Conservation (phyloP, 2,329 filamentous ascomycete genomes). For the Cyanodermella asteris region DNA sequence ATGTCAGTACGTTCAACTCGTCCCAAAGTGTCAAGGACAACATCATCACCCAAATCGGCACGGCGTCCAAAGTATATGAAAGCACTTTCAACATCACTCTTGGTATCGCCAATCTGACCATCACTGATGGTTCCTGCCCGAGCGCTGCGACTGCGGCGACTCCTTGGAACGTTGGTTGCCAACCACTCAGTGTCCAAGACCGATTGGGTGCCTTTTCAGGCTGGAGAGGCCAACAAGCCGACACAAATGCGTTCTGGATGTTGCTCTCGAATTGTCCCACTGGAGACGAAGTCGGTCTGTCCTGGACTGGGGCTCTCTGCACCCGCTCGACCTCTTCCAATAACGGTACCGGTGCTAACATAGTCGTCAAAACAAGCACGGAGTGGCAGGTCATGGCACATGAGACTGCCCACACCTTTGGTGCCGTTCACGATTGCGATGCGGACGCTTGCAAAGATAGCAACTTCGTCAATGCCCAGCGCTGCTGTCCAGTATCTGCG, state of each 20-base stretch:
- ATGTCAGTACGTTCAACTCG: constrained; percentile 49
- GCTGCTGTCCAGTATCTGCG: constrained; percentile 61
- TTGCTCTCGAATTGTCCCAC: constrained; percentile 65
- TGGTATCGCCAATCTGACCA: constrained; percentile 65
- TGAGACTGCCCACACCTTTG: constrained; percentile 84
- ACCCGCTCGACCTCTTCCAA: constrained; percentile 33
- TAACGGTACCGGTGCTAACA: constrained; percentile 66
- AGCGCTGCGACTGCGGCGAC: constrained; percentile 41
- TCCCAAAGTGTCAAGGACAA: constrained; percentile 45
- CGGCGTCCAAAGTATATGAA: constrained; percentile 73
- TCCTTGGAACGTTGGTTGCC: constrained; percentile 68
- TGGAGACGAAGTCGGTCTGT: constrained; percentile 65
- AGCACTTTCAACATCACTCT: constrained; percentile 85
- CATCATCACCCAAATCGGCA: constrained; percentile 65
- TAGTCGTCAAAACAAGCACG: constrained; percentile 60
- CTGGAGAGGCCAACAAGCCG: constrained; percentile 60
- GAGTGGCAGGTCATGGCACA: constrained; percentile 96
- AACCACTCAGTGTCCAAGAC: constrained; percentile 40
- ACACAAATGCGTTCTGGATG: constrained; percentile 85
- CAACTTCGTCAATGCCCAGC: constrained; percentile 34
- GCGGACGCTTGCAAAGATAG: constrained; percentile 41
- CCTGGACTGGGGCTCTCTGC: constrained; percentile 84
- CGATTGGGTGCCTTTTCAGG: constrained; percentile 71
- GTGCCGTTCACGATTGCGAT: constrained; percentile 84
- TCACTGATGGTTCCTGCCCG: constrained; percentile 56